These are phyloP conservation scores for Biscutella auriculata DNA, from an alignment of 441 rosid species.

Conservation along the genomic window DNA sequence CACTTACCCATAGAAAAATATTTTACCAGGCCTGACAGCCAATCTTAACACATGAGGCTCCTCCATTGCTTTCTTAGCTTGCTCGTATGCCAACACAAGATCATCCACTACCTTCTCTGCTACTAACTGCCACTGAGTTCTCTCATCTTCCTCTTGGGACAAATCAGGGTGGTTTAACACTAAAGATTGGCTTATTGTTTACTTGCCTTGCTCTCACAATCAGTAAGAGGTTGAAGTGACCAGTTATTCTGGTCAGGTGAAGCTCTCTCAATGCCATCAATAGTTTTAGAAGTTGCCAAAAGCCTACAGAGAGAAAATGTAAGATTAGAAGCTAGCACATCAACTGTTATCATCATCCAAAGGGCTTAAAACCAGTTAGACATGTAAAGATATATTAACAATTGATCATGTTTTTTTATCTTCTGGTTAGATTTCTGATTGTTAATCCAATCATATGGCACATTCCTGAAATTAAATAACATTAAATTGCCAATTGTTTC, in stretches of 20 bases:
- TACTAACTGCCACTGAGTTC: slow-evolving; percentile 28
- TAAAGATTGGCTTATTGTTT: not conserved
- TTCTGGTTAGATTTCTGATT: slow-evolving; percentile 89
- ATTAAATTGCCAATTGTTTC: slow-evolving; percentile 2
- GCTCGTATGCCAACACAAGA: slow-evolving; percentile 32
- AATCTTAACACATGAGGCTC: slow-evolving; percentile 18
- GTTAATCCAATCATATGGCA: slow-evolving; percentile 95
- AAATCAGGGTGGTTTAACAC: not conserved
- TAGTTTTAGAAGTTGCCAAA: slow-evolving; percentile 42
- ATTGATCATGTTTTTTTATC: not conserved
- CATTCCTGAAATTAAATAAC: slow-evolving; percentile 53
- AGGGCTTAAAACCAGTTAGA: not conserved
- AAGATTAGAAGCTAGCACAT: not conserved
- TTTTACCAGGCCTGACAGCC: slow-evolving; percentile 46
- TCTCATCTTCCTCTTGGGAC: slow-evolving; percentile 12
- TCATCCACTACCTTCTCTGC: slow-evolving; percentile 38
- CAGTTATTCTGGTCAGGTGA: slow-evolving; percentile 25
- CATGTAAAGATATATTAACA: not conserved
- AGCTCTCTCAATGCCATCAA: slow-evolving; percentile 24
- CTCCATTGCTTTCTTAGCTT: slow-evolving; percentile 21
- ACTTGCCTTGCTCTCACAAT: slow-evolving; percentile 68
- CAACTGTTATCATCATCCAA: not conserved
- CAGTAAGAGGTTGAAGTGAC: slow-evolving; percentile 33
- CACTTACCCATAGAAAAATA: slow-evolving; percentile 30
- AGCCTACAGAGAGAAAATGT: slow-evolving; percentile 29